Percentiles rank a stretch among this genome's conserved stretches.
phyloP scores from a whole-genome alignment of 2,329 filamentous ascomycete species.

The Phialophora chinensis region DNA sequence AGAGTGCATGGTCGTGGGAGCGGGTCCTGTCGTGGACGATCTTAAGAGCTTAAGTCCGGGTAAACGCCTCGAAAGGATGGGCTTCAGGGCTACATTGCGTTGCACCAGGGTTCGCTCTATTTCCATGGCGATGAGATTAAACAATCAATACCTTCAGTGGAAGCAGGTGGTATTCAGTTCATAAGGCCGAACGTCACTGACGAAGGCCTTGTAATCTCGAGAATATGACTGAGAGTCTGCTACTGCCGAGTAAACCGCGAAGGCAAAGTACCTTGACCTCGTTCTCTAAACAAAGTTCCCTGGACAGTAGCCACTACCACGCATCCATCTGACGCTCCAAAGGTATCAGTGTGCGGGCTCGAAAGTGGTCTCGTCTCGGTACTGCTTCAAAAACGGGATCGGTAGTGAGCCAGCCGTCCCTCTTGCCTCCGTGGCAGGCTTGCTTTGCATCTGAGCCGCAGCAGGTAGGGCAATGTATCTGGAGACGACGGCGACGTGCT shows the following conservation, averaged over 20 bases:
- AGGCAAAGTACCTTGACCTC: background rate
- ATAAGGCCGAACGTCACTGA: background rate
- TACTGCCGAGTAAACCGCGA: background rate
- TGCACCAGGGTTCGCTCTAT: background rate
- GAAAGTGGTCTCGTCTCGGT: conserved; percentile 27
- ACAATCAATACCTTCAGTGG: background rate
- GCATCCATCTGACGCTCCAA: background rate
- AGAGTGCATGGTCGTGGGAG: background rate
- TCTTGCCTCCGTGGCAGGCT: background rate
- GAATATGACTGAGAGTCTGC: background rate
- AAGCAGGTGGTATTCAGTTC: background rate
- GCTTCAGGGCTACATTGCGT: background rate
- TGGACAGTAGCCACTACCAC: background rate
- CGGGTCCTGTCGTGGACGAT: background rate
- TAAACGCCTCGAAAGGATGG: background rate
- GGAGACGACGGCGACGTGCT: conserved; percentile 26
- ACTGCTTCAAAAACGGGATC: conserved; percentile 26
- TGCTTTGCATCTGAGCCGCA: conserved; percentile 4
- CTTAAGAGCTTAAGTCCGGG: background rate
- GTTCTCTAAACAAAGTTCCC: background rate
- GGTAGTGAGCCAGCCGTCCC: conserved; percentile 27
- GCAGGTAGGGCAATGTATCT: conserved; percentile 26
- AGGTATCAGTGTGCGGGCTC: background rate
- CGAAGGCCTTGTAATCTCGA: background rate
- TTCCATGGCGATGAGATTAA: background rate